Evolutionary conservation across 345 rosid species (phyloP).

Genomic region (Dimocarpus longan): DNA sequence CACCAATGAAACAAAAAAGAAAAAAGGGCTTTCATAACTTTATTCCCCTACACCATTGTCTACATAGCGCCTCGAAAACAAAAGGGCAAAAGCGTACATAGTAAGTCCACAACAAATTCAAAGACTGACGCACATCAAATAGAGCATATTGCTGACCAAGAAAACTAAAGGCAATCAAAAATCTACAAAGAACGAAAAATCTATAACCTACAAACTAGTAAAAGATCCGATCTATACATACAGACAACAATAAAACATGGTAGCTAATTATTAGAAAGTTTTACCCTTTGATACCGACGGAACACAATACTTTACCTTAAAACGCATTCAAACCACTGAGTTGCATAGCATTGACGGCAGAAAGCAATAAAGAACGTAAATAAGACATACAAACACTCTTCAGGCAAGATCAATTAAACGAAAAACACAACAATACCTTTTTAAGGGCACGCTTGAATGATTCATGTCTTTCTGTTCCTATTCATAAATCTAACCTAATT

Average conservation of each 20-base stretch:
- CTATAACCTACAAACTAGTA: conserved; percentile 1
- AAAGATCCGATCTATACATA: not conserved
- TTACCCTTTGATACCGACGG: not conserved
- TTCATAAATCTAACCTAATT: not conserved
- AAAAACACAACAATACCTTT: not conserved
- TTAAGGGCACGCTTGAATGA: not conserved
- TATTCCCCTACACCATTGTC: not conserved
- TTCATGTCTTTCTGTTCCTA: not conserved
- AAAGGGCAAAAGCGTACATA: not conserved
- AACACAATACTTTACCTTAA: not conserved
- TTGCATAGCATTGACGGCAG: not conserved
- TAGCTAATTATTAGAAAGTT: not conserved
- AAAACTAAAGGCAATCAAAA: not conserved
- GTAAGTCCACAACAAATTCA: not conserved
- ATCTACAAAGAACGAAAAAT: not conserved
- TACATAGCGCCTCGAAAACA: conserved; percentile 4
- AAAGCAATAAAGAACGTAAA: not conserved
- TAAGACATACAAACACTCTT: not conserved
- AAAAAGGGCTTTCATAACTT: not conserved
- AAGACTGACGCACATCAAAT: not conserved
- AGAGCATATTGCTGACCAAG: not conserved
- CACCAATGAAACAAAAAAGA: not conserved
- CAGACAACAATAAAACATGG: not conserved
- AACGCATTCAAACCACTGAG: not conserved
- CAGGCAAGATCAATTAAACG: not conserved